Base-by-base conservation (phyloP, 2,329 filamentous ascomycete species). In the Calonectria hongkongensis region DNA sequence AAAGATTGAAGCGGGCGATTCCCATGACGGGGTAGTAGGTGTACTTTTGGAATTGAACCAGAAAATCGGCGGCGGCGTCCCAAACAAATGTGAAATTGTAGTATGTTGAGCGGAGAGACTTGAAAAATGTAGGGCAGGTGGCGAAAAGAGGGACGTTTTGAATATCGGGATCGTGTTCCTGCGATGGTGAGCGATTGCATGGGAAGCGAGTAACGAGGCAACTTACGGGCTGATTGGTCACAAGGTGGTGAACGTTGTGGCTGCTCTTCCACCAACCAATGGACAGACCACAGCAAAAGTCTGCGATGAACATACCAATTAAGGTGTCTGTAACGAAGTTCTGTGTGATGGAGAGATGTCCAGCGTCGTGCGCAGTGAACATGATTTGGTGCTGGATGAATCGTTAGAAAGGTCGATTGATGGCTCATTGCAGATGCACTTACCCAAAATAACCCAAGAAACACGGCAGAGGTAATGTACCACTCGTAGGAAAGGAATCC, bases 1-100 rank as follows among this genome's bases (percentile, higher is more conserved):
- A 94, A 2, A 94, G 88, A 80, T 94, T 94, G 89, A 94, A 94
- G 73, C 93, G 92, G 3, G 92, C 93, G 68, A 94, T 86, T 72
- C 86, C 86, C 85, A 94, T 90, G 79, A 93, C 83, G 1, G 92
- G 90, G 80, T 94, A 94, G 85, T 94, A 94, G 0, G 91, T 90
- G 83, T 90, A 93, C 66, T 89, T 85, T 80, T 94, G 93, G 79
- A 88, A 90, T 9, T 86, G 87, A 6, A 94, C 85, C 67, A 92
- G 79, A 72, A 92, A 82, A 74, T 91, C 89, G 56, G 92, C 91
- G 18, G 87, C 86, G 8, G 87, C 86, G 79, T 94, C 92, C 85
- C 91, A 94, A 64, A 87, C 84, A 83, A 93, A 92, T 60, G 88
- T 84, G 73, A 91, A 90, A 78, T 93, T 88, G 82, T 94, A 93